phyloP scores from a whole-genome alignment of 2,329 filamentous ascomycete genomes.

The Xylaria sp. region DNA sequence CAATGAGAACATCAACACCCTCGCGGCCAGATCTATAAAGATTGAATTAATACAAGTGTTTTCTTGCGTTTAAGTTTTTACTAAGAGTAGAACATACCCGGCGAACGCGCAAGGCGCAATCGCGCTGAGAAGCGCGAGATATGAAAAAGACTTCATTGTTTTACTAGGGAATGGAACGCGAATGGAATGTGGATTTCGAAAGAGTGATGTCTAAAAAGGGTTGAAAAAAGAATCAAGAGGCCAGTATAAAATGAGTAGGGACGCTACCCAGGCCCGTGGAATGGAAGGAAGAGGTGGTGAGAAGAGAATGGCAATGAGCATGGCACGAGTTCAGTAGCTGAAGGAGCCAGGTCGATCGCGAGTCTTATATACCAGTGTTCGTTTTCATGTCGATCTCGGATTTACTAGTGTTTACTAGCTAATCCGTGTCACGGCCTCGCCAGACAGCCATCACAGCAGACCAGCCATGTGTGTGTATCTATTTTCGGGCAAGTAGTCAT shows the following conservation, averaged over 20 bases:
- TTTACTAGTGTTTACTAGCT: background rate
- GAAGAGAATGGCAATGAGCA: slow-evolving; percentile 20
- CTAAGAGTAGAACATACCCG: slow-evolving; percentile 9
- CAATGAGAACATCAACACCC: slow-evolving; percentile 31
- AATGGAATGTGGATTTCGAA: background rate
- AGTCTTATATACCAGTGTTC: slow-evolving; percentile 28
- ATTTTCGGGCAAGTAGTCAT: slow-evolving; percentile 29
- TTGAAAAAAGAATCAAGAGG: background rate
- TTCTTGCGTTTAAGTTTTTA: background rate
- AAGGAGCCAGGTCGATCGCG: slow-evolving; percentile 6
- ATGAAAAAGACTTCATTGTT: slow-evolving; percentile 33
- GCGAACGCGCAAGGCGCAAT: slow-evolving; percentile 25
- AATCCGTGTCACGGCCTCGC: background rate
- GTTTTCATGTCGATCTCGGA: background rate
- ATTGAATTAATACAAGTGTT: slow-evolving; percentile 4
- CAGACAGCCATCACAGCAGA: background rate
- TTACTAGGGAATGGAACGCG: slow-evolving; percentile 5
- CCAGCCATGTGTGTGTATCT: slow-evolving; percentile 10
- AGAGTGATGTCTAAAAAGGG: background rate
- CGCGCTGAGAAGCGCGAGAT: slow-evolving; percentile 32
- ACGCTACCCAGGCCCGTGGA: slow-evolving; percentile 14
- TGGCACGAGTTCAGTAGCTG: background rate
- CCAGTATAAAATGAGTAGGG: slow-evolving; percentile 18
- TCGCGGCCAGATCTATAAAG: slow-evolving; percentile 14
- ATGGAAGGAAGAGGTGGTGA: slow-evolving; percentile 13